Base-by-base conservation (phyloP, 495 filamentous ascomycete species). In the Hypoxylon fuscum region DNA sequence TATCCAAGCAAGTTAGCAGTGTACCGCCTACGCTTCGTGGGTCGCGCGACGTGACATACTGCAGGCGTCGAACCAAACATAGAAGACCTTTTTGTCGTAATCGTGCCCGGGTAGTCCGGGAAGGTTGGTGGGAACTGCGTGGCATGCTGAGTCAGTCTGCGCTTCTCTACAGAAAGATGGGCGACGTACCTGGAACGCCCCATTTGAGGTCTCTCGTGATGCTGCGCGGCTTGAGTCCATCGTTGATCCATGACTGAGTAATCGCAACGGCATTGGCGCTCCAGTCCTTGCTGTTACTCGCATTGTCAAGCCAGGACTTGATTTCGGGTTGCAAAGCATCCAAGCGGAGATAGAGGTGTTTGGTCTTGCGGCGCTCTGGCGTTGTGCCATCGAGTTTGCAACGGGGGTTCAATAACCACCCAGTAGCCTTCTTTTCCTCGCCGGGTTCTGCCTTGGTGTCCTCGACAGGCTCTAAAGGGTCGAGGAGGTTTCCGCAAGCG, bases 51-150 rank as follows among this genome's bases (percentile, higher is more conserved):
- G 14, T 6, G 10, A 40, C 63, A 27, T 66, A 66, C 67, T 96
- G 74, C 92, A 96, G 32, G 95, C 95, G 74, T 98, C 95, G 66
- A 98, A 98, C 95, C 95, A 98, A 34, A 96, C 92, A 65, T 98
- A 98, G 59, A 98, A 82, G 56, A 96, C 93, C 80, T 96, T 96
- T 54, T 89, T 81, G 54, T 88, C 87, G 43, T 87, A 94, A 8
- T 84, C 87, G 2, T 75, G 74, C 18, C 81, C 65, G 5, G 90
- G 90, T 10, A 94, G 81, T 8, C 68, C 70, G 6, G 70, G 64
- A 6, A 70, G 57, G 20, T 59, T 51, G 7, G 62, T 68, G 20
- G 72, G 72, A 20, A 74, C 72, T 74, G 31, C 18, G 18, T 23
- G 48, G 37, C 11, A 29, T 34, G 35, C 4, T 29, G 18, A 23